Evolutionary conservation across 2,329 filamentous ascomycete genomes (phyloP).

Genomic region (Passalora sequoiae): DNA sequence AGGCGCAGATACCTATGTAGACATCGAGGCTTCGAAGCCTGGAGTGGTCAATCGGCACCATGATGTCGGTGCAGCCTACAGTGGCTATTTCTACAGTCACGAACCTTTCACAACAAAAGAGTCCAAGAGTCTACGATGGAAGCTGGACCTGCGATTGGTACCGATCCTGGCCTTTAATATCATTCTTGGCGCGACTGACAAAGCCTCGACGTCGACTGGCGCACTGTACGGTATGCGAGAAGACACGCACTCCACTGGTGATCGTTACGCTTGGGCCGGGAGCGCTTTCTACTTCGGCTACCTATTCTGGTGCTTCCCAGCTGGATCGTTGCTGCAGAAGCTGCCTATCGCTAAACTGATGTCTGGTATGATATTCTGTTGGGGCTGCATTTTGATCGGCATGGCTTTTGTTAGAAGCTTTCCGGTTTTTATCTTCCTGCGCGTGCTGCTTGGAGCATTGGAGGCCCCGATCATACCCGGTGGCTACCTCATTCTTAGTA

Average conservation of each 20-base stretch:
- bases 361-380: constrained; percentile 7
- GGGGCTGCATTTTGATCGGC: constrained; percentile 7
- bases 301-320: constrained; percentile 51
- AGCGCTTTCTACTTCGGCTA: constrained; percentile 51
- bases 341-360: constrained; percentile 47
- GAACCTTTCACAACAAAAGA: too few species aligned
- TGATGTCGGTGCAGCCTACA: too few species aligned
- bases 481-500: constrained; percentile 43
- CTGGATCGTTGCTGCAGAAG: constrained; percentile 49
- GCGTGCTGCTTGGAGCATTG: constrained; percentile 24
- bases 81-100: too few species aligned
- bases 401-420: constrained; percentile 18
- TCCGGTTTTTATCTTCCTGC: constrained; percentile 37
- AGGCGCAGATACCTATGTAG: too few species aligned
- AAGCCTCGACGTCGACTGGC: constrained; percentile 7
- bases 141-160: constrained; percentile 11
- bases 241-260: constrained; percentile 51
- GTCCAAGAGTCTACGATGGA: constrained; percentile 2
- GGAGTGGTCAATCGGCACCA: too few species aligned
- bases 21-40: too few species aligned
- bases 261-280: constrained; percentile 54
- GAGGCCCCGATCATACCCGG: constrained; percentile 32
- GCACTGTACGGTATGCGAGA: constrained; percentile 46
- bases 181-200: constrained; percentile 12
- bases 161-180: constrained; percentile 10